phyloP scores from a whole-genome alignment of 1,284 basidiomycete genomes.

The Ceratobasidium sp. region DNA sequence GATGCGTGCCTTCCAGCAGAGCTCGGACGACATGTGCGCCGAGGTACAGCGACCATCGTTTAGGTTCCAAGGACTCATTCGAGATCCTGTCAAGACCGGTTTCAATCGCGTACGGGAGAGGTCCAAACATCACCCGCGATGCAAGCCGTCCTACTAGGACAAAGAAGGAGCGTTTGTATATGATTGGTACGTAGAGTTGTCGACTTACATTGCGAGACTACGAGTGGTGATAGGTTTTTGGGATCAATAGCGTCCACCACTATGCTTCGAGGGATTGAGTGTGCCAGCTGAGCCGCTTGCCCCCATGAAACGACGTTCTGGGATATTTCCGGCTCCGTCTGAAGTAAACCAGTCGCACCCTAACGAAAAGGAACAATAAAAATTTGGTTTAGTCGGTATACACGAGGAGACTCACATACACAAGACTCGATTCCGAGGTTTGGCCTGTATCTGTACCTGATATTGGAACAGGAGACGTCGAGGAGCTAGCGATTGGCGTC shows the following conservation, averaged over 20 bases:
- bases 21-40: conserved; percentile 10
- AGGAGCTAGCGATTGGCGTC: not conserved
- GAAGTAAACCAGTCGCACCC: no score
- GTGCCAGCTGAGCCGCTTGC: not conserved
- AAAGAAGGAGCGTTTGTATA: not conserved
- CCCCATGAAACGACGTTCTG: not conserved
- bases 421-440: not conserved
- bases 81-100: not conserved
- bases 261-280: not conserved
- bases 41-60: conserved; percentile 15
- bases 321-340: not conserved
- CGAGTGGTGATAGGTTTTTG: not conserved
- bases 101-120: conserved; percentile 9
- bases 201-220: not conserved
- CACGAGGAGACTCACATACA: not conserved
- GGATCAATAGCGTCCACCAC: not conserved
- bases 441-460: no score
- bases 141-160: not conserved
- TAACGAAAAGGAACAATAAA: not conserved
- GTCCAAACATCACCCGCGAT: conserved; percentile 5
- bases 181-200: no score
- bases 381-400: not conserved
- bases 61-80: not conserved
- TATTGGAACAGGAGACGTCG: not conserved
- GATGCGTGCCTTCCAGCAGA: not conserved